Percentiles rank a stretch among this genome's conserved stretches.
These are phyloP conservation scores for Endotrypanum monterogeii DNA, from an alignment of 208 protist species.

Conservation along the genomic window DNA sequence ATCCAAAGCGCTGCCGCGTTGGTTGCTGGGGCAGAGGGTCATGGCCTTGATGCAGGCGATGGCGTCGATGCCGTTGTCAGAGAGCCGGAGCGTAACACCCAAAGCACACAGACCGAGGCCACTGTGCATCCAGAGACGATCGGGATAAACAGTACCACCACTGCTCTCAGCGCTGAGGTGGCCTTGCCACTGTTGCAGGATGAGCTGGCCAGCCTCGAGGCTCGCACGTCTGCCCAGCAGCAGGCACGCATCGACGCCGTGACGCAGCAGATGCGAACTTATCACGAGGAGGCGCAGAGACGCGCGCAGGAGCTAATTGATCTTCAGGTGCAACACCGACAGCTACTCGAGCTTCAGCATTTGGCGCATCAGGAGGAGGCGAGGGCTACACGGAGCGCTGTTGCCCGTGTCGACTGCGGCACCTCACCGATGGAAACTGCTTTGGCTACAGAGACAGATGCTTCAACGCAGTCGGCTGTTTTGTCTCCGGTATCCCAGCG, in stretches of 20 bases:
- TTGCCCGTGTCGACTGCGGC: constrained; percentile 2
- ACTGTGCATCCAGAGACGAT: background rate
- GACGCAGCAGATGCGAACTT: constrained; percentile 6
- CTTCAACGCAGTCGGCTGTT: background rate
- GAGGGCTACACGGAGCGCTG: background rate
- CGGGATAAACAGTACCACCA: background rate
- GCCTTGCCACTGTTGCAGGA: constrained; percentile 20
- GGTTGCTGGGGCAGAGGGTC: background rate
- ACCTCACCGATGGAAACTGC: background rate
- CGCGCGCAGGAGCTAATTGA: constrained; percentile 7
- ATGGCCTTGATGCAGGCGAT: background rate
- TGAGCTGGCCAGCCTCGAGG: constrained; percentile 22
- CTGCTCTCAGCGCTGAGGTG: constrained; percentile 23
- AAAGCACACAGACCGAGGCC: background rate
- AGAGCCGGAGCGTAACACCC: background rate
- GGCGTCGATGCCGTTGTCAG: background rate
- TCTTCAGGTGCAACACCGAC: constrained; percentile 1
- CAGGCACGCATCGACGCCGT: constrained; percentile 13
- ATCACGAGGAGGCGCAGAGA: constrained; percentile 8
- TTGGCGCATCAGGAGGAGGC: background rate
- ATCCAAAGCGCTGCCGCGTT: constrained; percentile 16
- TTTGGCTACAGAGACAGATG: background rate
- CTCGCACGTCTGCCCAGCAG: constrained; percentile 10
- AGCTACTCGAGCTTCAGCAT: constrained; percentile 8
- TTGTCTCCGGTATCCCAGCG: background rate